Evolutionary conservation across 345 rosid genomes (phyloP), one percentile per base, ranked within the genome.

Genomic region (Tarenaya hassleriana): DNA sequence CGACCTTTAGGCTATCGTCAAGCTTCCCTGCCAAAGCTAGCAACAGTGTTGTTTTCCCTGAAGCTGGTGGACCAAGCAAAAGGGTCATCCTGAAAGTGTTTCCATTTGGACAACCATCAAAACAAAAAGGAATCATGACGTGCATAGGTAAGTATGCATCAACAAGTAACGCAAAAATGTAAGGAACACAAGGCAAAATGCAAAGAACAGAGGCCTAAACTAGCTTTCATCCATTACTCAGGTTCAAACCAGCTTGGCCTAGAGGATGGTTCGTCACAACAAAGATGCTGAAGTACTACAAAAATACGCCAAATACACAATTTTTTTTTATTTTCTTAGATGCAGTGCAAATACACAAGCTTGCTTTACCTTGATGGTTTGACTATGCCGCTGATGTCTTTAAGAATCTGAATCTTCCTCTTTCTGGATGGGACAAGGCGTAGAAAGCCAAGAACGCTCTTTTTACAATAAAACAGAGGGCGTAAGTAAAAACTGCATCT

Each of bases 1-100:
- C 37, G 39, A 91, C 98, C 73, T 69, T 79, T 20, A 91, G 64
- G 39, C 76, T 70, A 41, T 40, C 47, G 38, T 86, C 87, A 1
- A 82, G 89, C 66, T 79, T 84, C 37, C 86, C 80, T 0, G 89
- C 89, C 41, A 91, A 83, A 47, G 86, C 98, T 41, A 66, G 75
- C 63, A 91, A 47, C 34, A 84, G 55, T 17, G 96, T 91, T 57
- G 98, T 82, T 73, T 91, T 87, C 55, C 98, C 96, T 6, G 98
- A 75, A 4, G 77, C 77, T 4, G 98, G 98, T 16, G 96, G 98
- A 50, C 98, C 98, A 7, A 91, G 82, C 49, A 91, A 72, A 12
- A 87, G 76, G 0, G 96, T 75, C 87, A 91, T 70, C 87, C 98
- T 90, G 77, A 17, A 74, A 50, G 17, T 47, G 31, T 46, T 49